Conservation (phyloP, 495 filamentous ascomycete genomes). For the Parathielavia appendiculata region DNA sequence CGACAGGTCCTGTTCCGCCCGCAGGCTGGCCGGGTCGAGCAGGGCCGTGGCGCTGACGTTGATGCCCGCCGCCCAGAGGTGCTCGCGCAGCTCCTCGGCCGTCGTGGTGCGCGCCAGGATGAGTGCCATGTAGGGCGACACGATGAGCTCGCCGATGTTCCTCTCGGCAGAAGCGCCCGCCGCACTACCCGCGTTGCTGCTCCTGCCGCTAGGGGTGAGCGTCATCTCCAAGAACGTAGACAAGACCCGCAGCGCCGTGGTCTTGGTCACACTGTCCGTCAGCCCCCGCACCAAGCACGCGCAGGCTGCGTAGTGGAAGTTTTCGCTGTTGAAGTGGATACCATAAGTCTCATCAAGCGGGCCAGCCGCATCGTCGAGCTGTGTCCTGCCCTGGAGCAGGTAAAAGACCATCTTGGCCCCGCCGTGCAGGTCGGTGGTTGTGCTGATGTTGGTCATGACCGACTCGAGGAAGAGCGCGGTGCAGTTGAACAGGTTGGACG, state of each 20-base stretch:
- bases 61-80: conserved; percentile 49
- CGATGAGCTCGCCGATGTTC: conserved; percentile 32
- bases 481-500: conserved; percentile 56
- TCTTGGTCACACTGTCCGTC: conserved; percentile 53
- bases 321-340: conserved; percentile 56
- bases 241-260: conserved; percentile 50
- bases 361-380: conserved; percentile 53
- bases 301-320: conserved; percentile 58
- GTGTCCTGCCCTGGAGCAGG: conserved; percentile 51
- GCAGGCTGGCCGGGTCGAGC: conserved; percentile 18
- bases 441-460: conserved; percentile 54
- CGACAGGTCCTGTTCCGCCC: conserved; percentile 39
- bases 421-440: conserved; percentile 50
- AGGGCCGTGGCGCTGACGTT: conserved; percentile 38
- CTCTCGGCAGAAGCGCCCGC: conserved; percentile 12
- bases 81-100: conserved; percentile 46
- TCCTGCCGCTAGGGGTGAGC: conserved; percentile 28
- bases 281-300: conserved; percentile 57
- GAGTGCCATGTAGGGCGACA: conserved; percentile 48
- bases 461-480: conserved; percentile 58
- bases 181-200: background rate
- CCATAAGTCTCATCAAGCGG: conserved; percentile 58
- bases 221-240: conserved; percentile 57
- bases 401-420: conserved; percentile 53
- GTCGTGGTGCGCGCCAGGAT: conserved; percentile 44